phyloP scores from a whole-genome alignment of 352 stramenopile genomes.

The Pythium aquatile region DNA sequence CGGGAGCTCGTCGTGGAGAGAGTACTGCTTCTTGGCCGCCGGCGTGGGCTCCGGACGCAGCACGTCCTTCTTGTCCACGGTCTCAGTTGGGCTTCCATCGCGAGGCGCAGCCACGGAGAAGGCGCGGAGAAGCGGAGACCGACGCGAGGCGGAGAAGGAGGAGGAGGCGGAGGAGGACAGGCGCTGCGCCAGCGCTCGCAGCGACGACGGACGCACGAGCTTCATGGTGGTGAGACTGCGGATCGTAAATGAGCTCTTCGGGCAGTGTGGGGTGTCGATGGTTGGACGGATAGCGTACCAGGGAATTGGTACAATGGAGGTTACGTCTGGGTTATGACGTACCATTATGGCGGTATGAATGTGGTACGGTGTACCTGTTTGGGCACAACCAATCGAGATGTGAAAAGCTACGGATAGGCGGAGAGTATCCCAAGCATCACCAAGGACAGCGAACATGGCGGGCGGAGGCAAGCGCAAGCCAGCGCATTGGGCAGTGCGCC shows the following conservation, averaged over 20 bases:
- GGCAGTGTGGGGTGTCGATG: conserved; percentile 14
- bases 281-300: conserved; percentile 19
- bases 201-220: conserved; percentile 19
- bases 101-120: conserved; percentile 42
- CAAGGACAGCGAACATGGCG: conserved; percentile 4
- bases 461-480: conserved; percentile 63
- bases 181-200: conserved; percentile 4
- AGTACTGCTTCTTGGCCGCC: conserved; percentile 47
- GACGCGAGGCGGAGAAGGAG: not conserved
- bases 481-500: conserved; percentile 69
- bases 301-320: conserved; percentile 8
- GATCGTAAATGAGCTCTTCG: not conserved
- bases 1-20: conserved; percentile 59
- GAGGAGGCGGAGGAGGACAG: not conserved
- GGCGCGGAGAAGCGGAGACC: conserved; percentile 15
- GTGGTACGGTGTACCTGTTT: conserved; percentile 8
- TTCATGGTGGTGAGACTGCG: conserved; percentile 9
- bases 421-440: not conserved
- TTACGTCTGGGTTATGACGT: conserved; percentile 9
- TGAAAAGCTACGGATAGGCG: not conserved
- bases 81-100: conserved; percentile 22
- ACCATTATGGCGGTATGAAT: conserved; percentile 6
- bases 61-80: conserved; percentile 35
- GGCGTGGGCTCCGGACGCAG: conserved; percentile 44
- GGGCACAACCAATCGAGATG: conserved; percentile 7